These are phyloP conservation scores for Chamaenerion angustifolium DNA, from an alignment of 345 rosid genomes.

Conservation along the genomic window DNA sequence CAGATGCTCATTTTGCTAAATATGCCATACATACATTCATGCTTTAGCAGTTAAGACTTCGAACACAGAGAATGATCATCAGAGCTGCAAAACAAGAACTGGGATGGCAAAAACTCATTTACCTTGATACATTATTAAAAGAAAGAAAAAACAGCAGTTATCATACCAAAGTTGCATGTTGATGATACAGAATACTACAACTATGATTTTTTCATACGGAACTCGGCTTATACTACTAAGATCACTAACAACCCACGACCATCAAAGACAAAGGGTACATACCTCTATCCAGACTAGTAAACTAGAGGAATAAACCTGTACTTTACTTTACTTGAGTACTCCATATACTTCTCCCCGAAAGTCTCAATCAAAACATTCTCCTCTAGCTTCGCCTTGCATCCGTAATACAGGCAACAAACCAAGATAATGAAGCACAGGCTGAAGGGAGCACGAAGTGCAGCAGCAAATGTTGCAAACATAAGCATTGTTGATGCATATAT, in stretches of 20 bases:
- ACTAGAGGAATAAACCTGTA: constrained; percentile 70
- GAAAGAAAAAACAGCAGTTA: too few species aligned
- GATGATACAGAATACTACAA: too few species aligned
- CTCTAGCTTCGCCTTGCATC: constrained; percentile 57
- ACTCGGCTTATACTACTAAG: too few species aligned
- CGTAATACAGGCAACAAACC: constrained; percentile 55
- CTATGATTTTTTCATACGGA: too few species aligned
- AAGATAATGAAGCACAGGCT: constrained; percentile 48
- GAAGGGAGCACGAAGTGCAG: constrained; percentile 64
- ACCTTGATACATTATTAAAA: too few species aligned
- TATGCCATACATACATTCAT: neutral
- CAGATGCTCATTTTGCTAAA: neutral
- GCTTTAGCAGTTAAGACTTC: neutral
- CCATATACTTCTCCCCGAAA: constrained; percentile 51
- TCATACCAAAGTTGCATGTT: too few species aligned
- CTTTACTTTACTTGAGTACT: constrained; percentile 61
- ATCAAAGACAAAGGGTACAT: constrained; percentile 16
- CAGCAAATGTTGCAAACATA: constrained; percentile 42
- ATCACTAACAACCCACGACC: too few species aligned
- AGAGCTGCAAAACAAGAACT: too few species aligned
- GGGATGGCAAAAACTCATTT: too few species aligned
- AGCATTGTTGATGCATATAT: constrained; percentile 70
- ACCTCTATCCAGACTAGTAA: constrained; percentile 34
- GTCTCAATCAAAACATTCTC: constrained; percentile 63
- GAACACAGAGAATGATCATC: neutral